A percentile compares a stretch with the other conserved stretches of the same genome.
Evolutionary conservation across 805 yeast genomes (phyloP).

Genomic region (Scheffersomyces stipitis): DNA sequence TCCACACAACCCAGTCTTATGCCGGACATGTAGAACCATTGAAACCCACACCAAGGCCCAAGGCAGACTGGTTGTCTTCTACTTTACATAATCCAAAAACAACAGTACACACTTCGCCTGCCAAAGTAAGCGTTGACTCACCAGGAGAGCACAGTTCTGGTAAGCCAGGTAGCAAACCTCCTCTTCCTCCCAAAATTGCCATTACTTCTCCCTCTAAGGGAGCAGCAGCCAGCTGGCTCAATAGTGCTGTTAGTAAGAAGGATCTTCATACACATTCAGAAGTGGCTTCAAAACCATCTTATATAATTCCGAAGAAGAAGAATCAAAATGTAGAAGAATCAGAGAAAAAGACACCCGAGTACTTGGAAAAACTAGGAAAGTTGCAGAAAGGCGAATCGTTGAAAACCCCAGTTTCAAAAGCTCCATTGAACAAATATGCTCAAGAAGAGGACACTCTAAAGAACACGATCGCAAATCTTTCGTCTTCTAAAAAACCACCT

Average conservation of each 20-base stretch:
- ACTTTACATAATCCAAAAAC: conserved; percentile 9
- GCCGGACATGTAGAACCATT: conserved; percentile 6
- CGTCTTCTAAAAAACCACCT: conserved; percentile 9
- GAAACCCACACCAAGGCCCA: conserved; percentile 4
- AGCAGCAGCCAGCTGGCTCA: conserved; percentile 13
- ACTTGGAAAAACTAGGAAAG: conserved; percentile 9
- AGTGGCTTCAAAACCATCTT: conserved; percentile 10
- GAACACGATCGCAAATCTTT: conserved; percentile 1
- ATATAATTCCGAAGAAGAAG: conserved; percentile 9
- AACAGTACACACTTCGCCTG: conserved; percentile 1
- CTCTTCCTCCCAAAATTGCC: neutral
- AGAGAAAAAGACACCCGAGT: conserved; percentile 11
- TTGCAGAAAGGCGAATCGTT: conserved; percentile 4
- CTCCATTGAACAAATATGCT: neutral
- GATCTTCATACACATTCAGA: conserved; percentile 12
- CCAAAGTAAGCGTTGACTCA: no score
- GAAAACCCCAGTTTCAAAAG: neutral
- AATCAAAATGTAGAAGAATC: conserved; percentile 4
- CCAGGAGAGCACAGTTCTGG: conserved; percentile 4
- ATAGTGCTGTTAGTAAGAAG: conserved; percentile 14
- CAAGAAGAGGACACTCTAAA: conserved; percentile 5
- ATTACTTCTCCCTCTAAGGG: conserved; percentile 3
- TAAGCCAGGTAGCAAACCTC: conserved; percentile 2
- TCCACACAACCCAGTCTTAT: conserved; percentile 2
- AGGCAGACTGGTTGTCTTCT: conserved; percentile 14